phyloP scores from a whole-genome alignment of 2,329 filamentous ascomycete species.

The Atkinsonella hypoxylon region DNA sequence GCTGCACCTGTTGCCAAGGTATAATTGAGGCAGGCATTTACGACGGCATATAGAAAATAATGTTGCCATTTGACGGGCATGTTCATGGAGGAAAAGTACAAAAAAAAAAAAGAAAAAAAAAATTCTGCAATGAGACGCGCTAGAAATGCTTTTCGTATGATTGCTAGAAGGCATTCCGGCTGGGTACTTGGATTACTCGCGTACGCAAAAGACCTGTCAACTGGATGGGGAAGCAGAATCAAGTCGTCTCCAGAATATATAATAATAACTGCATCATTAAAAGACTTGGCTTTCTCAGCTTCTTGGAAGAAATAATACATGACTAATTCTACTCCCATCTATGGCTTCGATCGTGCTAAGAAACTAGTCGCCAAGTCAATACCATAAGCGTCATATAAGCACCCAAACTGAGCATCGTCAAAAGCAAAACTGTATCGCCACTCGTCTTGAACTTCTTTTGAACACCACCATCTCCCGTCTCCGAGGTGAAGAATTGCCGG shows the following conservation, averaged over 20 bases:
- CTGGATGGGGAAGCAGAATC: no score
- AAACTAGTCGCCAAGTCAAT: slow-evolving; percentile 36
- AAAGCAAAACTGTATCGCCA: slow-evolving; percentile 47
- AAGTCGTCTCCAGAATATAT: no score
- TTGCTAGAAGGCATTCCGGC: neutral
- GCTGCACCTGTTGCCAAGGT: no score
- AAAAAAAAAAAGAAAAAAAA: neutral
- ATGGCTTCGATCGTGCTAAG: slow-evolving; percentile 6
- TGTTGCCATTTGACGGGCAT: no score
- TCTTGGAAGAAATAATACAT: no score
- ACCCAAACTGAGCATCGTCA: slow-evolving; percentile 43
- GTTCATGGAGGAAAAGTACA: neutral
- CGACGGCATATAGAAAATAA: no score
- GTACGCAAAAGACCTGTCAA: no score
- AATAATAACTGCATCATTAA: no score
- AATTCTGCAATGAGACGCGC: no score
- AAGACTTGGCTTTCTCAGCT: no score
- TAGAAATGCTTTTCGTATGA: neutral
- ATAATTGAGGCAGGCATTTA: no score
- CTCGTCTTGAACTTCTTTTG: slow-evolving; percentile 50
- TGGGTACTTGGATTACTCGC: neutral
- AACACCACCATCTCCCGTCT: slow-evolving; percentile 19
- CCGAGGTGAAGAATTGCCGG: slow-evolving; percentile 69
- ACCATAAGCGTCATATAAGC: slow-evolving; percentile 46
- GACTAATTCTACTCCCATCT: no score